Evolutionary conservation across 176 grass and related monocot species (phyloP), one percentile per base, ranked within the genome.

Genomic region (Urochloa ruziziensis): DNA sequence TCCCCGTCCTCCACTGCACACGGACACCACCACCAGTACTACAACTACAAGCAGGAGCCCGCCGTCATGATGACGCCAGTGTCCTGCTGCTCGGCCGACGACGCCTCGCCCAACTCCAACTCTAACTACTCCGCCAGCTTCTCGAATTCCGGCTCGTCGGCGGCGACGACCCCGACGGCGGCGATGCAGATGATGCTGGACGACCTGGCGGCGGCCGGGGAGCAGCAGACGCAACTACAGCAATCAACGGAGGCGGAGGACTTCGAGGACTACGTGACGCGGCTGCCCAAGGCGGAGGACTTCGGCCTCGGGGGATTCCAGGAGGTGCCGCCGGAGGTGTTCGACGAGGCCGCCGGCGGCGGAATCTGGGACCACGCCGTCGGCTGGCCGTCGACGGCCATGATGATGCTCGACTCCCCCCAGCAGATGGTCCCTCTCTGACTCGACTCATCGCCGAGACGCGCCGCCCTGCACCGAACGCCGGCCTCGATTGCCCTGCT

Each of bases 281-380:
- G 88, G 14, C 76, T 97, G 64, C 94, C 94, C 33, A 97, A 90
- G 81, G 91, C 94, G 12, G 94, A 97, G 87, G 94, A 94, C 88
- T 97, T 97, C 29, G 91, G 94, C 14, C 87, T 97, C 6, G 79
- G 94, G 53, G 89, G 81, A 7, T 94, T 97, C 81, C 94, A 91
- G 62, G 86, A 95, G 59, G 93, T 95, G 75, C 80, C 93, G 2
- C 89, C 89, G 6, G 87, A 89, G 76, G 82, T 85, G n/a, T 86
- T 97, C 23, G 87, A 90, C 51, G 94, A 97, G 3, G 61, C 37
- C 57, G 76, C 35, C 29, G 70, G 48, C 24, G 81, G 18, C 66
- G 75, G 67, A 54, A 88, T 81, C 49, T 90, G 88, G 83, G 83
- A 82, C 65, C 33, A 80, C 78, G 11, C 33, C 3, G 46, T 23